Base-by-base conservation (phyloP, 495 filamentous ascomycete genomes). In the Tuber magnatum region DNA sequence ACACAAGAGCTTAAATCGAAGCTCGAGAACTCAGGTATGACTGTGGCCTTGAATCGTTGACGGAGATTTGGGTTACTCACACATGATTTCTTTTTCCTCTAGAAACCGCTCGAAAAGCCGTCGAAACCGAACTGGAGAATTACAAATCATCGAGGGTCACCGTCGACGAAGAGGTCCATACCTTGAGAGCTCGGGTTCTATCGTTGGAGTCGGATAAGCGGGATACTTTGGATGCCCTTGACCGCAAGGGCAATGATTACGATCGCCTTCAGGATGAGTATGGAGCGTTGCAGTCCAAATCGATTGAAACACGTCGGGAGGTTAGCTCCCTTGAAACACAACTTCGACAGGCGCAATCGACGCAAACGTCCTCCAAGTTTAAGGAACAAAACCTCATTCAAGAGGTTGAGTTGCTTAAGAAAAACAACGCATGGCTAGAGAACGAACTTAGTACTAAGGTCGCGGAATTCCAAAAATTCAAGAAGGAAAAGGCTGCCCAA, bases 361-460 rank as follows among this genome's bases (percentile, higher is more conserved):
- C 91, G 2, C 89, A 89, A 32, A 91, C 89, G 40, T 92, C 88
- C 70, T 87, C 92, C 72, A 94, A 92, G 74, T 97, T 97, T 85
- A 91, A 92, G 68, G 94, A 97, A 82, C 92, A 97, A 80, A 90
- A 87, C 61, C 86, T 97, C 35, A 90, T 94, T 82, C 94, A 97
- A 81, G 94, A 98, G 83, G 85, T 97, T 72, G 93, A 96, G 39
- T 85, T 93, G 38, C 88, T 93, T 22, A 93, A 93, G 81, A 91
- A 89, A 77, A 96, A 91, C 84, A 94, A 93, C 76, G 96, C 98
- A 75, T 98, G 93, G 91, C 90, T 93, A 69, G 93, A 96, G 75
- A 88, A 86, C 38, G 96, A 98, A 83, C 86, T 98, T 38, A 94
- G 96, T 85, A 94, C 92, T 0, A 97, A 97, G 83, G 89, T 86